These are phyloP conservation scores for Atkinsonella texensis DNA, from an alignment of 2,329 filamentous ascomycete species.

Conservation along the genomic window DNA sequence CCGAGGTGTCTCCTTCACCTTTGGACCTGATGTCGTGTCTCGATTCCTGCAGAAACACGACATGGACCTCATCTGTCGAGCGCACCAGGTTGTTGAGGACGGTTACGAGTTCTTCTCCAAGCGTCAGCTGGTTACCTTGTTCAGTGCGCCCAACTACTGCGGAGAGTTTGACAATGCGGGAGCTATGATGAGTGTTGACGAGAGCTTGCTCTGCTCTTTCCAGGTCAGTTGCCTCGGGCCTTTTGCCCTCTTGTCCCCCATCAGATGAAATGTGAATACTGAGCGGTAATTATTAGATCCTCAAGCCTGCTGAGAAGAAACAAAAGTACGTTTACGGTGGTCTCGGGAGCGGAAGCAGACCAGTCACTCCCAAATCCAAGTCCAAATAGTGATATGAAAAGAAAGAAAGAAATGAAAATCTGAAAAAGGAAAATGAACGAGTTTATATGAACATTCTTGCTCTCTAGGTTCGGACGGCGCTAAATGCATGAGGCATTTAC, in stretches of 20 bases:
- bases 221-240: slow-evolving; percentile 48
- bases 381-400: slow-evolving; percentile 11
- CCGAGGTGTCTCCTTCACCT: slow-evolving; percentile 95
- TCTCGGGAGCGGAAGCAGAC: slow-evolving; percentile 42
- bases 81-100: slow-evolving; percentile 97
- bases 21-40: slow-evolving; percentile 92
- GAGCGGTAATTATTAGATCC: slow-evolving; percentile 47
- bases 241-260: not conserved
- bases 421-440: slow-evolving; percentile 8
- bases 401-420: not conserved
- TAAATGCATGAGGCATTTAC: slow-evolving; percentile 34
- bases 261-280: not conserved
- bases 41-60: slow-evolving; percentile 98
- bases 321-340: slow-evolving; percentile 92
- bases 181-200: slow-evolving; percentile 99
- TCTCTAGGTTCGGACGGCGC: slow-evolving; percentile 93
- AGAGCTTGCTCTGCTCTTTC: slow-evolving; percentile 97
- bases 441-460: slow-evolving; percentile 50
- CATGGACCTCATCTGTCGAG: slow-evolving; percentile 98
- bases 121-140: slow-evolving; percentile 90
- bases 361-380: slow-evolving; percentile 13
- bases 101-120: slow-evolving; percentile 99
- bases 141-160: slow-evolving; percentile 98
- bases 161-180: slow-evolving; percentile 99
- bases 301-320: slow-evolving; percentile 99